These are phyloP conservation scores for Peniophora sp. DNA, from an alignment of 1,284 basidiomycete species.

Conservation along the genomic window DNA sequence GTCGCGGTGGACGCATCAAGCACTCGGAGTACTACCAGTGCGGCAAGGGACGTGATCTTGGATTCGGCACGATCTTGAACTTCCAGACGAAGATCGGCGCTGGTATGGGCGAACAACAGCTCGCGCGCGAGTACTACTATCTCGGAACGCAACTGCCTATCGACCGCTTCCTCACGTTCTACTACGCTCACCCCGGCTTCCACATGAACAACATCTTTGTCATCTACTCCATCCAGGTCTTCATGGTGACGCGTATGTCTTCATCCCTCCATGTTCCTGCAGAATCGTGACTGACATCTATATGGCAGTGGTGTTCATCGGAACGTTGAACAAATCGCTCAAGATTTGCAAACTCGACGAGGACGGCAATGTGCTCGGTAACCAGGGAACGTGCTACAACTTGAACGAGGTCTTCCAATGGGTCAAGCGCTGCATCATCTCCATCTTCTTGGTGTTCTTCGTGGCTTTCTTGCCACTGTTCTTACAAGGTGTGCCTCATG, in stretches of 20 bases:
- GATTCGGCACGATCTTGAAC: slow-evolving; percentile 98
- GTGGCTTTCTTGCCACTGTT: slow-evolving; percentile 93
- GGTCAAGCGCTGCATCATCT: slow-evolving; percentile 92
- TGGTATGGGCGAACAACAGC: slow-evolving; percentile 99
- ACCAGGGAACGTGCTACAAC: slow-evolving; percentile 89
- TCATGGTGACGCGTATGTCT: slow-evolving; percentile 81
- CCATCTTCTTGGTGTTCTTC: slow-evolving; percentile 96
- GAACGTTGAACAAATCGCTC: slow-evolving; percentile 89
- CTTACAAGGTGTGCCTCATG: slow-evolving; percentile 66
- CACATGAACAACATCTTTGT: slow-evolving; percentile 99
- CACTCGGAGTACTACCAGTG: slow-evolving; percentile 99
- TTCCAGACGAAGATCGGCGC: slow-evolving; percentile 99
- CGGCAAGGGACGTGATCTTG: slow-evolving; percentile 98
- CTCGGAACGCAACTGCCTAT: slow-evolving; percentile 96
- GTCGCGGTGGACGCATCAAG: slow-evolving; percentile 98
- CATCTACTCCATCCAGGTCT: slow-evolving; percentile 92
- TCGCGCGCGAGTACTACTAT: slow-evolving; percentile 99
- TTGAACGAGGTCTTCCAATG: slow-evolving; percentile 92
- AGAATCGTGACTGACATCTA: slow-evolving; percentile 11
- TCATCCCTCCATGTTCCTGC: not conserved
- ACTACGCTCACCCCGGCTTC: slow-evolving; percentile 99
- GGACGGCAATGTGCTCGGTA: slow-evolving; percentile 69
- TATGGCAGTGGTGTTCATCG: slow-evolving; percentile 75
- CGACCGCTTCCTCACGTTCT: slow-evolving; percentile 99
- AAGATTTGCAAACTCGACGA: slow-evolving; percentile 80